A percentile compares a stretch with the other conserved stretches of the same genome.
Evolutionary conservation across 1,284 basidiomycete genomes (phyloP).

Genomic region (Heliocybe sulcata): DNA sequence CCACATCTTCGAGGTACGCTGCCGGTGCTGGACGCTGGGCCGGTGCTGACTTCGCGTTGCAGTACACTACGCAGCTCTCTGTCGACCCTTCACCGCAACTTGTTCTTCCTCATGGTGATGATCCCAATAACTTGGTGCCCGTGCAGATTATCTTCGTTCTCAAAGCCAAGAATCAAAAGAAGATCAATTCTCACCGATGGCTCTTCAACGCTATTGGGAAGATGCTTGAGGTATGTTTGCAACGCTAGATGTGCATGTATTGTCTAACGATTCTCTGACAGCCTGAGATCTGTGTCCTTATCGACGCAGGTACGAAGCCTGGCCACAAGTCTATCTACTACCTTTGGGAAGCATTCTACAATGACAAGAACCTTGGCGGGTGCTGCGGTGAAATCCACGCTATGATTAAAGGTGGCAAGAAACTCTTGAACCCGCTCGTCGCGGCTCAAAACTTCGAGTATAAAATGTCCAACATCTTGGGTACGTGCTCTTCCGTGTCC

Average conservation of each 20-base stretch:
- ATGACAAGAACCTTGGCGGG: constrained; percentile 68
- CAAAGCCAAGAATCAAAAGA: constrained; percentile 97
- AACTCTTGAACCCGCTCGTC: constrained; percentile 89
- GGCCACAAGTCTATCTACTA: constrained; percentile 97
- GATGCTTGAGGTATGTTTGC: constrained; percentile 56
- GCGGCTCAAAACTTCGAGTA: constrained; percentile 99
- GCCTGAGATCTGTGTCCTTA: constrained; percentile 86
- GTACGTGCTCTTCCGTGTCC: constrained; percentile 28
- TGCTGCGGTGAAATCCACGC: constrained; percentile 92
- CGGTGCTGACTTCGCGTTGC: constrained; percentile 6
- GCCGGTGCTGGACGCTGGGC: background rate
- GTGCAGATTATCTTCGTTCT: constrained; percentile 94
- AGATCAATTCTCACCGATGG: constrained; percentile 97
- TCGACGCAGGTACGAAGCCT: constrained; percentile 95
- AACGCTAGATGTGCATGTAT: background rate
- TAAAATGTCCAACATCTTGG: constrained; percentile 94
- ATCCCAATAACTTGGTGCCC: constrained; percentile 88
- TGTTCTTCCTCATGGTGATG: constrained; percentile 83
- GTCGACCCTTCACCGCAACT: constrained; percentile 86
- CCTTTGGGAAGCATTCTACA: constrained; percentile 91
- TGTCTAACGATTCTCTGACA: constrained; percentile 23
- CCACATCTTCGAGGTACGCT: constrained; percentile 79
- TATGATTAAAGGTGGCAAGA: constrained; percentile 89
- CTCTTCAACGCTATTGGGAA: constrained; percentile 94
- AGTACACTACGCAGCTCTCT: constrained; percentile 91